Evolutionary conservation across 2,329 filamentous ascomycete genomes (phyloP), one percentile per base, ranked within the genome.

Genomic region (Aspergillus oerlinghausenensis): DNA sequence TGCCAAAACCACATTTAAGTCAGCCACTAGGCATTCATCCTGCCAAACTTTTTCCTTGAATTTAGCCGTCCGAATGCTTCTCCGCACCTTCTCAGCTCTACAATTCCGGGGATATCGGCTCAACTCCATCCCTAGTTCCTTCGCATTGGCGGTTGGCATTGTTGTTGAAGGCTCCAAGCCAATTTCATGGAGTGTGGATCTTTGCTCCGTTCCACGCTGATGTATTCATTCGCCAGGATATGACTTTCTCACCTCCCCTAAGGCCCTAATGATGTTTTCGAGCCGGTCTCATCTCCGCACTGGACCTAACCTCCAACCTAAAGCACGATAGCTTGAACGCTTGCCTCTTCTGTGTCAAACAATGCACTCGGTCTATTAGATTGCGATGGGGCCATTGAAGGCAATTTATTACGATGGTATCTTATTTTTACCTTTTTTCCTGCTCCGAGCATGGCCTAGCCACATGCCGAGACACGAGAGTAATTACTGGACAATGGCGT

Each of bases 231-330:
- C 42, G 42, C 19, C 42, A 19, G 11, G 23, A 43, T 43, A 45
- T 45, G n/a, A 45, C n/a, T 19, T 23, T 21, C n/a, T 21, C 21
- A 45, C 0, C 19, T 45, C 42, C 28, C 32, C 28, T 29, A 29
- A 11, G 28, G 28, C 28, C 3, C 48, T 50, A 42, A 21, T 1
- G 14, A 32, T 50, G 29, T 55, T 26, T 50, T 55, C 35, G 48
- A 50, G 14, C 52, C 47, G 48, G 52, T 3, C 26, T 50, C 47
- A 55, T 55, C 26, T 55, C 52, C 52, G 52, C 21, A 23, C 42
- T 45, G 4, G 19, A 14, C n/a, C 42, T 45, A 19, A 45, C 21
- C 42, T 9, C 21, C 42, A 45, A 19, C 21, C 19, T 19, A 45
- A 10, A 23, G 42, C 19, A 21, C 42, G n/a, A 45, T 45, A 45